Percentiles rank a stretch among this genome's conserved stretches.
Conservation (phyloP, 2,329 filamentous ascomycete species). For the Emericellopsis atlantica region DNA sequence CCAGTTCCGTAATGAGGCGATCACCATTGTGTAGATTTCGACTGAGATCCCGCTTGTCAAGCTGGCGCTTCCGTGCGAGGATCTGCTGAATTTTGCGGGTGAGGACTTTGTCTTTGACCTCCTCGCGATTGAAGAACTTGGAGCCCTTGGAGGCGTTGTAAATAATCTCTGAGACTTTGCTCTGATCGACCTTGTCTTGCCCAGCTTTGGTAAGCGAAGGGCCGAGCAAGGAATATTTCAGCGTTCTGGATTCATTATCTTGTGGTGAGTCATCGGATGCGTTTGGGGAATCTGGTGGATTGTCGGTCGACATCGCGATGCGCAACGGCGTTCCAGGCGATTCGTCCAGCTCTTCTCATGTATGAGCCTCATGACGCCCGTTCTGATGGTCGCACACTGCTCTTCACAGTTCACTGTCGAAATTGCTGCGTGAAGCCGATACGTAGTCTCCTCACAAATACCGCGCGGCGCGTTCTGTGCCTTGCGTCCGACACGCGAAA, state of each 20-base stretch:
- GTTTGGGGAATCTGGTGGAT: not conserved
- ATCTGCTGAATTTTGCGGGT: conserved; percentile 80
- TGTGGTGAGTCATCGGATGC: conserved; percentile 5
- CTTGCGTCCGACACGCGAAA: conserved; percentile 1
- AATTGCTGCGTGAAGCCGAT: too few species aligned
- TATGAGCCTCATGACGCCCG: too few species aligned
- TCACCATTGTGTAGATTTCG: conserved; percentile 66
- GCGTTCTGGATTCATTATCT: conserved; percentile 37
- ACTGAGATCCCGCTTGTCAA: conserved; percentile 66
- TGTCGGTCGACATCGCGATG: not conserved
- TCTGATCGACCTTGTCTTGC: conserved; percentile 86
- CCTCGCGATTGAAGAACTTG: conserved; percentile 90
- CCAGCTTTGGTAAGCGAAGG: conserved; percentile 90
- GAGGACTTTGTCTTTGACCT: conserved; percentile 66
- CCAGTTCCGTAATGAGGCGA: conserved; percentile 67
- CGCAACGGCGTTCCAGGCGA: not conserved
- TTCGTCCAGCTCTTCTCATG: too few species aligned
- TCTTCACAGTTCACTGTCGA: too few species aligned
- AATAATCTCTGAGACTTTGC: conserved; percentile 88
- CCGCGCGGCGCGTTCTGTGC: too few species aligned
- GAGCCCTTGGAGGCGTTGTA: conserved; percentile 95
- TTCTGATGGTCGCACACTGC: too few species aligned
- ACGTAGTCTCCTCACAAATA: too few species aligned
- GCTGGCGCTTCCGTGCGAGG: conserved; percentile 56
- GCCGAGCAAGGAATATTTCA: conserved; percentile 84